A percentile compares a stretch with the other conserved stretches of the same genome.
Evolutionary conservation across 352 stramenopile species (phyloP).

Genomic region (Thalassiosira exigua): DNA sequence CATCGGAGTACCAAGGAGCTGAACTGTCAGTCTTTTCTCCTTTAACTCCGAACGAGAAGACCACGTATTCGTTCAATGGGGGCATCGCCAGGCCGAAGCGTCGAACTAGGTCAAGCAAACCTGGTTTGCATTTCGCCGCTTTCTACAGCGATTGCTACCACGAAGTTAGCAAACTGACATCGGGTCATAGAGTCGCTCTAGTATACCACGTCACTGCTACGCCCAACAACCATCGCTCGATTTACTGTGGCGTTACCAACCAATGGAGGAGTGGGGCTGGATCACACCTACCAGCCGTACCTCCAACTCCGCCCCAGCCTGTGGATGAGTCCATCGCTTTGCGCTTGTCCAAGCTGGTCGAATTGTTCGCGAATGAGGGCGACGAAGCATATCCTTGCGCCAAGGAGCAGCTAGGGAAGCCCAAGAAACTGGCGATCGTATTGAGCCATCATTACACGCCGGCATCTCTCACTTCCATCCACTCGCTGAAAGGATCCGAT

Average conservation of each 20-base stretch:
- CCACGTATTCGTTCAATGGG: conserved; percentile 32
- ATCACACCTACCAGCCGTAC: conserved; percentile 5
- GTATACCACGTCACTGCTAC: conserved; percentile 35
- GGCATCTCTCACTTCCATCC: conserved; percentile 24
- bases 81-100: conserved; percentile 1
- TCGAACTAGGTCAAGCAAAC: conserved; percentile 12
- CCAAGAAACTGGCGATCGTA: conserved; percentile 32
- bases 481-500: conserved; percentile 41
- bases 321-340: conserved; percentile 24
- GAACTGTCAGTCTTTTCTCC: conserved; percentile 32
- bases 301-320: conserved; percentile 19
- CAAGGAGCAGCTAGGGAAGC: conserved; percentile 12
- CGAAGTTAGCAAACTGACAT: conserved; percentile 33
- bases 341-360: conserved; percentile 13
- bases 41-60: conserved; percentile 37
- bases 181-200: conserved; percentile 31
- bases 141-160: conserved; percentile 57
- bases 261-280: background rate
- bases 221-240: background rate
- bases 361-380: conserved; percentile 1
- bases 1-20: conserved; percentile 28
- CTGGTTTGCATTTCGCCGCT: conserved; percentile 31
- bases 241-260: background rate
- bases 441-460: conserved; percentile 28
- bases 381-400: background rate